A percentile compares a stretch with the other conserved stretches of the same genome.
phyloP scores from a whole-genome alignment of 2,329 filamentous ascomycete genomes.

The Ceratocystiopsis sp. region DNA sequence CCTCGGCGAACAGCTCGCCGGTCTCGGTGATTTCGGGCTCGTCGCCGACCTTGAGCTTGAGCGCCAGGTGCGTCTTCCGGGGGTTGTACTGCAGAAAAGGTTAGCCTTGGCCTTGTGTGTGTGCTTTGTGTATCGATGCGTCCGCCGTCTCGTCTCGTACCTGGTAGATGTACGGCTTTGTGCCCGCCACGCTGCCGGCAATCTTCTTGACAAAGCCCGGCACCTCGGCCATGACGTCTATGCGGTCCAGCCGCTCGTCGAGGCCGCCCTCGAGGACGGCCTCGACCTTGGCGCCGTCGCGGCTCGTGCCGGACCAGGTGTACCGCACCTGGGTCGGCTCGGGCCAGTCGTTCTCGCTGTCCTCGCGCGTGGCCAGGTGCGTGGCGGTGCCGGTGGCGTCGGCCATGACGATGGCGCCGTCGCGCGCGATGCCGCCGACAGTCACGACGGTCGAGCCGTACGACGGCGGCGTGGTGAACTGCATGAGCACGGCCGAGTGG shows the following conservation, averaged over 20 bases:
- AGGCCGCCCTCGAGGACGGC: conserved; percentile 54
- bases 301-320: conserved; percentile 53
- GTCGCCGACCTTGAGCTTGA: conserved; percentile 77
- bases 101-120: conserved; percentile 31
- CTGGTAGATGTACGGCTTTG: conserved; percentile 96
- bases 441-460: conserved; percentile 75
- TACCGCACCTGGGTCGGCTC: conserved; percentile 63
- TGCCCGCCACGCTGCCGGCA: conserved; percentile 72
- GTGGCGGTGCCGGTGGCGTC: conserved; percentile 46
- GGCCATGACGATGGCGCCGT: conserved; percentile 62
- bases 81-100: conserved; percentile 47
- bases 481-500: conserved; percentile 85
- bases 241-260: conserved; percentile 55
- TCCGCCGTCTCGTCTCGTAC: conserved; percentile 55
- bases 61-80: conserved; percentile 39
- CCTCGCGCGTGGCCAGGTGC: conserved; percentile 53
- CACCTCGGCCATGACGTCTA: conserved; percentile 94
- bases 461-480: conserved; percentile 83
- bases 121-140: conserved; percentile 96
- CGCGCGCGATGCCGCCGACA: conserved; percentile 67
- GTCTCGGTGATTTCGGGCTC: conserved; percentile 57
- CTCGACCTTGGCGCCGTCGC: conserved; percentile 48
- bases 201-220: conserved; percentile 92
- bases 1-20: conserved; percentile 69
- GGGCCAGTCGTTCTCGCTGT: conserved; percentile 73